Base-by-base conservation (phyloP, 164 flowering plant genomes). In the Liriodendron chinense region DNA sequence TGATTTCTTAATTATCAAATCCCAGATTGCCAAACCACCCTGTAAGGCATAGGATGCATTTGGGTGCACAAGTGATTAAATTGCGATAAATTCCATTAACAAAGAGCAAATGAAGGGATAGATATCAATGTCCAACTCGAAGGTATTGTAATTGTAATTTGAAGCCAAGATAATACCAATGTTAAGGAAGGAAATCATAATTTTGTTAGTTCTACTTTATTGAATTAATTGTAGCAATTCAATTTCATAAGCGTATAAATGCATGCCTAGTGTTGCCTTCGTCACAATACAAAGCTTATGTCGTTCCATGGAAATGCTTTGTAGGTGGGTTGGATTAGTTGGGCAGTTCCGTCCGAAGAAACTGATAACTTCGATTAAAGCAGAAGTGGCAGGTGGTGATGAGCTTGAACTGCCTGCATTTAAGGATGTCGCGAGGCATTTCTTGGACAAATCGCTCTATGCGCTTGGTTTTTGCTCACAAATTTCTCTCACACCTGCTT, bases 271-370 rank as follows among this genome's bases (percentile, higher is more conserved):
- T 53, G 59, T 53, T 53, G 59, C 59, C 59, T 53, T 53, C 8
- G 9, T 7, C 16, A 53, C 59, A 53, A 10, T 53, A 16, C 59
- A 14, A 24, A 12, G 2, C 43, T 69, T 20, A 4, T n/a, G 9
- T 21, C 50, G 14, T 26, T 53, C 22, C n/a, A 26, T 43, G 72
- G 34, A 13, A 14, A 56, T 72, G 71, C 8, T 63, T 13, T 70
- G 71, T 68, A 95, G 98, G 91, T 95, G 94, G 97, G 81, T 87
- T 79, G 96, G 91, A 81, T 70, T 91, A 72, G 68, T 87, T 69
- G 97, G 95, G 65, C 97, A 93, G 76, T 78, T 95, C 49, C 91
- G 97, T 65, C 98, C 98, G 1, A 84, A 83, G 84, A 93, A 93
- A 77, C 69, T 94, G 69, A 74, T 94, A 74, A 79, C 94, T 13